Percentiles rank a stretch among this genome's conserved stretches.
Conservation (phyloP, 2,329 filamentous ascomycete species). For the Beauveria bassiana region DNA sequence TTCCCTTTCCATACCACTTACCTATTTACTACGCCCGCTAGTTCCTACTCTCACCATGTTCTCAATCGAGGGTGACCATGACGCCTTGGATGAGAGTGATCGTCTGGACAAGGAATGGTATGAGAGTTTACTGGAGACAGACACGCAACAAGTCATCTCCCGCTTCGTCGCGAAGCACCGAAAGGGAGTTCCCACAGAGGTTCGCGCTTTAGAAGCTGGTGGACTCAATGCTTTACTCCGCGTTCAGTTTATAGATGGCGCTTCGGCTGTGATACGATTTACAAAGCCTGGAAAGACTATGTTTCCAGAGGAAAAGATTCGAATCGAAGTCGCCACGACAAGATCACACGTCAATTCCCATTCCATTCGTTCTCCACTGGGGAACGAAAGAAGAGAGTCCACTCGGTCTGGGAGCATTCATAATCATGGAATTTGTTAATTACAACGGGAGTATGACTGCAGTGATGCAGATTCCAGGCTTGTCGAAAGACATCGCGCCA, state of each 20-base stretch:
- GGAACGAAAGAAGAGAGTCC: constrained; percentile 13
- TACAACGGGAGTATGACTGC: background rate
- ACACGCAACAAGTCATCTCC: background rate
- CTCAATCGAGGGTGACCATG: background rate
- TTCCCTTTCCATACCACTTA: too few species aligned
- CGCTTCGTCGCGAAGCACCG: constrained; percentile 1
- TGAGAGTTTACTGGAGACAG: background rate
- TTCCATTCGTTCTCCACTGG: constrained; percentile 13
- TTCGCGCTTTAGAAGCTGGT: background rate
- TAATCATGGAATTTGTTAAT: constrained; percentile 14
- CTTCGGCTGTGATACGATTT: constrained; percentile 6
- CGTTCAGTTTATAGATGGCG: background rate
- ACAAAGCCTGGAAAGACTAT: constrained; percentile 8
- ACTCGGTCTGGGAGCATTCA: constrained; percentile 11
- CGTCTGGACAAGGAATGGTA: background rate
- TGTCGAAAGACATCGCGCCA: background rate
- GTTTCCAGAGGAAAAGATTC: constrained; percentile 14
- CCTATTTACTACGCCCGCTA: too few species aligned
- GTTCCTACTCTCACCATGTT: too few species aligned
- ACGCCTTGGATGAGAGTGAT: constrained; percentile 4
- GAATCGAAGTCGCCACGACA: constrained; percentile 13
- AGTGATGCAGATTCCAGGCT: constrained; percentile 9
- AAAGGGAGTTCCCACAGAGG: background rate
- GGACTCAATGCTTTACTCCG: background rate
- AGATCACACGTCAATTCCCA: constrained; percentile 11